phyloP scores from a whole-genome alignment of 768 basidiomycete genomes.

The Austroboletus festivus region DNA sequence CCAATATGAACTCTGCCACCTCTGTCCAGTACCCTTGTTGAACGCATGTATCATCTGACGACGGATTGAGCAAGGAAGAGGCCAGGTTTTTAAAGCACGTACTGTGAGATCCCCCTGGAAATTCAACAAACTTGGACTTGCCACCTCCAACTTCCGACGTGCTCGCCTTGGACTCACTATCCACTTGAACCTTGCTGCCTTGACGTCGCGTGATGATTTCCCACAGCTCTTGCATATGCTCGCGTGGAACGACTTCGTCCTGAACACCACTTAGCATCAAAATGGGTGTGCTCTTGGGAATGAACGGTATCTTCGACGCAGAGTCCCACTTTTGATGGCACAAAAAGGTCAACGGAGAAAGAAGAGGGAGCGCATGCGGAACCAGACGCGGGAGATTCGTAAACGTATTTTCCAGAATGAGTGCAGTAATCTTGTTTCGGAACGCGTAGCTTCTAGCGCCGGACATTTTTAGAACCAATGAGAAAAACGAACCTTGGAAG shows the following conservation, averaged over 20 bases:
- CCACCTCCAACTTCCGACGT: slow-evolving; percentile 49
- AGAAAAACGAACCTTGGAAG: slow-evolving; percentile 48
- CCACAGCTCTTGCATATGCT: slow-evolving; percentile 65
- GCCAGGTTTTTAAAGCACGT: slow-evolving; percentile 10
- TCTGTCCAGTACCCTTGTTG: slow-evolving; percentile 54
- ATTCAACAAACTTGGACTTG: slow-evolving; percentile 54
- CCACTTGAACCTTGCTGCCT: slow-evolving; percentile 29
- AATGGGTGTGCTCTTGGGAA: slow-evolving; percentile 66
- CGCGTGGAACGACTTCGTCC: slow-evolving; percentile 53
- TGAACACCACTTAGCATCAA: slow-evolving; percentile 73
- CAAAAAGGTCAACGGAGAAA: slow-evolving; percentile 72
- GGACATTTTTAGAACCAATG: background rate
- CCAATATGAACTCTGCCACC: slow-evolving; percentile 47
- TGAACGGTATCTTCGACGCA: slow-evolving; percentile 55
- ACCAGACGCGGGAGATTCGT: slow-evolving; percentile 78
- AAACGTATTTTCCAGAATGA: slow-evolving; percentile 94
- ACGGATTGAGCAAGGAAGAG: background rate
- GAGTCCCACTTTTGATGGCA: slow-evolving; percentile 91
- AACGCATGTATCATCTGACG: slow-evolving; percentile 51
- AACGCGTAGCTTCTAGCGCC: background rate
- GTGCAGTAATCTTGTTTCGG: slow-evolving; percentile 58
- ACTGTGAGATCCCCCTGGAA: slow-evolving; percentile 57
- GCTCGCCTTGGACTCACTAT: slow-evolving; percentile 28
- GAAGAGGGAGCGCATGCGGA: slow-evolving; percentile 72
- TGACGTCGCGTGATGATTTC: slow-evolving; percentile 51